Conservation (phyloP, 306 rosid species). For the Quillaja saponaria region DNA sequence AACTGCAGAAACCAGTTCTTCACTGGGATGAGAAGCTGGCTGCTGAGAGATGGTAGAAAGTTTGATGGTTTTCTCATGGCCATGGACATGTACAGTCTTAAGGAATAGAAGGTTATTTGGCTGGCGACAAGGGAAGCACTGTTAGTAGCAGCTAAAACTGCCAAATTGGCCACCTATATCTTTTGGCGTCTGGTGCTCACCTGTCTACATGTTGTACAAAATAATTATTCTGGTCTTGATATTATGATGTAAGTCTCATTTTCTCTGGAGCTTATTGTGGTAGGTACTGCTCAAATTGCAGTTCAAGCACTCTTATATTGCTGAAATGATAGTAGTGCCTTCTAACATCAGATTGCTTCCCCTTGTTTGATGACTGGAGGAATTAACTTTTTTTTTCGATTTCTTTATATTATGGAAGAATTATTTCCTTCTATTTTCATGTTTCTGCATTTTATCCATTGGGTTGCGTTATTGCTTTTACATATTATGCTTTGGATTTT, state of each 20-base stretch:
- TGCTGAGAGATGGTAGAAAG: constrained; percentile 29
- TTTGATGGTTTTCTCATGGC: constrained; percentile 30
- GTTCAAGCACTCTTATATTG: constrained; percentile 23
- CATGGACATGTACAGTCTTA: constrained; percentile 51
- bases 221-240: not conserved
- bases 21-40: constrained; percentile 47
- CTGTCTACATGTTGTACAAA: constrained; percentile 50
- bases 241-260: constrained; percentile 36
- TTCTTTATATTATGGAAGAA: constrained; percentile 19
- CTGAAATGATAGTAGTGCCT: constrained; percentile 31
- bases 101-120: constrained; percentile 33
- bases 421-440: not conserved
- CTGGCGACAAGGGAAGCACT: constrained; percentile 27
- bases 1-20: constrained; percentile 80
- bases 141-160: constrained; percentile 30
- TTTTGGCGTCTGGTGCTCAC: constrained; percentile 36
- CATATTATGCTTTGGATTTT: too few relatives aligned
- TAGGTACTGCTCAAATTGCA: constrained; percentile 25
- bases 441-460: too few relatives aligned
- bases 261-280: constrained; percentile 31
- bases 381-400: constrained; percentile 9
- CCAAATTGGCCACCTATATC: constrained; percentile 20
- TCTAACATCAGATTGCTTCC: constrained; percentile 25
- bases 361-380: constrained; percentile 23
- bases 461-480: too few relatives aligned